These are phyloP conservation scores for Zea mays DNA, from an alignment of 176 grass and related monocot genomes.

Conservation along the genomic window DNA sequence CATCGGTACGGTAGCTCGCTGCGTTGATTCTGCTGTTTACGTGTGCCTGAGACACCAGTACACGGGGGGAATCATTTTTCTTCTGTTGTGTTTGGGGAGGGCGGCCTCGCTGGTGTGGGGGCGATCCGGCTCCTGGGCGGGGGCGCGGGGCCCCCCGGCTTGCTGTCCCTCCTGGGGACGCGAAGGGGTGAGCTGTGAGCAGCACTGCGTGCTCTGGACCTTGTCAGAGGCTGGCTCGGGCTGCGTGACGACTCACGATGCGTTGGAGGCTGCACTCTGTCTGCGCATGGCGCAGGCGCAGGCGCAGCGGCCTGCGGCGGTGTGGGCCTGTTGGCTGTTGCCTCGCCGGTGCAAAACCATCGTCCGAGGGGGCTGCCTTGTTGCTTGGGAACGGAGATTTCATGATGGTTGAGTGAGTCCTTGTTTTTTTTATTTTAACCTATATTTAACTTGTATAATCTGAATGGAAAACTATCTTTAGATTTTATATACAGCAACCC, in stretches of 20 bases:
- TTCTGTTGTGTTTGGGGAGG: slow-evolving; percentile 38
- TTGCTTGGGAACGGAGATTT: neutral
- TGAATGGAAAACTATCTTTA: no score
- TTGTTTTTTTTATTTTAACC: no score
- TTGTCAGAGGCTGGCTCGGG: slow-evolving; percentile 30
- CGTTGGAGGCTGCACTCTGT: slow-evolving; percentile 34
- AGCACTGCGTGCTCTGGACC: slow-evolving; percentile 39
- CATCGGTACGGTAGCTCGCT: neutral
- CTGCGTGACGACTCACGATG: slow-evolving; percentile 12
- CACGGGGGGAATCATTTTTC: slow-evolving; percentile 15
- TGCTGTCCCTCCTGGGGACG: slow-evolving; percentile 22
- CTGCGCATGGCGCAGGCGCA: neutral
- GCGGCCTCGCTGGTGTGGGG: slow-evolving; percentile 19
- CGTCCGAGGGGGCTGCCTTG: neutral
- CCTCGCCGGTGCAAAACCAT: neutral
- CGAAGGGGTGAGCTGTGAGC: neutral
- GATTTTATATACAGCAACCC: no score
- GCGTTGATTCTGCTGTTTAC: neutral
- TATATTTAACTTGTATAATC: no score
- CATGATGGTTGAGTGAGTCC: no score
- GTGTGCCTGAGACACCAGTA: slow-evolving; percentile 11
- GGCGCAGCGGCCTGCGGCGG: neutral
- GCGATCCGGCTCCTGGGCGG: neutral
- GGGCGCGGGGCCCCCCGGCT: neutral
- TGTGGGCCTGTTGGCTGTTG: neutral